phyloP scores from a whole-genome alignment of 2,329 filamentous ascomycete genomes.

The Alternaria hordeiaustralica region DNA sequence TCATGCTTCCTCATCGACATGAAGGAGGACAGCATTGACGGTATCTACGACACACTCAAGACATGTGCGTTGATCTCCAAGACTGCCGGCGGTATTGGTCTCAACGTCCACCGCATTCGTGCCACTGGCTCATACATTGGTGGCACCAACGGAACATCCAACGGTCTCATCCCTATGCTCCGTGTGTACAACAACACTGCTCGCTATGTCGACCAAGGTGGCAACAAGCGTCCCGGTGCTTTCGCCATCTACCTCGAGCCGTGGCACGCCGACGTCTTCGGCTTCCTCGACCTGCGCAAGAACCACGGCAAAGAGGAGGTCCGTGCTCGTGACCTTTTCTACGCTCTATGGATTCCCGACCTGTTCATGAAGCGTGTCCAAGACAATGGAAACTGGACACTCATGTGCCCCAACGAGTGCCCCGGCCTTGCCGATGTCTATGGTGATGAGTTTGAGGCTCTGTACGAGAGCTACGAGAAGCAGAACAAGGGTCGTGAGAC shows the following conservation, averaged over 20 bases:
- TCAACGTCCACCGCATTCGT: constrained; percentile 96
- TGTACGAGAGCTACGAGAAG: constrained; percentile 89
- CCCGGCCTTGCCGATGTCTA: constrained; percentile 95
- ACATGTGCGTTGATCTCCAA: constrained; percentile 99
- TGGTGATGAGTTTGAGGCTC: constrained; percentile 93
- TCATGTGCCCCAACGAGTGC: constrained; percentile 98
- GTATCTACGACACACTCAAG: constrained; percentile 99
- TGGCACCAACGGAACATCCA: constrained; percentile 97
- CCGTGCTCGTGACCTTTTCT: constrained; percentile 95
- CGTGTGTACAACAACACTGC: constrained; percentile 99
- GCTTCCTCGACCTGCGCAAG: constrained; percentile 97
- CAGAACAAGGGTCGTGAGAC: constrained; percentile 88
- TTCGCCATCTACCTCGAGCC: constrained; percentile 99
- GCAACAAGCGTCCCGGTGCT: constrained; percentile 97
- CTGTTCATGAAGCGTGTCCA: constrained; percentile 99
- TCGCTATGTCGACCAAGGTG: constrained; percentile 97
- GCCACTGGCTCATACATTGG: constrained; percentile 98
- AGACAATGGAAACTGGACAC: constrained; percentile 93
- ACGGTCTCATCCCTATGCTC: constrained; percentile 96
- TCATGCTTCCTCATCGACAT: constrained; percentile 99
- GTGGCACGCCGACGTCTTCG: constrained; percentile 97
- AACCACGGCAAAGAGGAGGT: constrained; percentile 99
- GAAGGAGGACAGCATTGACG: constrained; percentile 99
- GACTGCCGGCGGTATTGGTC: constrained; percentile 96
- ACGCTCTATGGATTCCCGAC: constrained; percentile 97